Base-by-base conservation (phyloP, 2,329 filamentous ascomycete genomes). In the Fusarium xylarioides region DNA sequence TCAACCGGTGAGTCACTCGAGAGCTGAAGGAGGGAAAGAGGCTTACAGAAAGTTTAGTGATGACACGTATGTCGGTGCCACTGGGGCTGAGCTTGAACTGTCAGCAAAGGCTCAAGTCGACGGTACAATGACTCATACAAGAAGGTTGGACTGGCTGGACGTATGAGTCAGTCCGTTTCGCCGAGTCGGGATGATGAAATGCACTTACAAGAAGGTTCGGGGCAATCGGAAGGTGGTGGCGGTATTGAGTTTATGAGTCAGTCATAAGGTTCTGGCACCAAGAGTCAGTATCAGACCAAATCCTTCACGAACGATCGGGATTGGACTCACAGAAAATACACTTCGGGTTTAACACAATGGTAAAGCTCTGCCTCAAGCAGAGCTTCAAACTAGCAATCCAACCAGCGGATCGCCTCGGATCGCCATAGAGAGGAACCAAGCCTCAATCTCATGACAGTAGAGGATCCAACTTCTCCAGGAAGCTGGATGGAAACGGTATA, bases 251-350 rank as follows among this genome's bases (percentile, higher is more conserved):
- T 46, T 28, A 46, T 46, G 44, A 28, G 26, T 46, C 44, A 46
- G 0, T 28, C 12, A 21, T 8, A 28, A 21, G 18, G 26, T 21
- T 46, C 43, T 46, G 2, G 11, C 26, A 0, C 1, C 12, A 28
- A 28, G 23, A 28, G 43, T 46, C 23, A 28, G 43, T 8, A 19
- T 46, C 43, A 7, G 18, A 14, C 0, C 1, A 46, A 28, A 19
- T 11, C 18, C 0, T 46, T 18, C 15, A 26, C 0, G 7, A 44
- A 8, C 16, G 18, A 26, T 1, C 23, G 1, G 16, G 2, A 19
- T 4, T 44, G 11, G 23, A 44, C 23, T 23, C n/a, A 44, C 42
- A 44, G 42, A 26, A 44, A 44, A 44, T 44, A 44, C 42, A 44
- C 42, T 44, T 44, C 42, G 4, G 3, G 1, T 26, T 44, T 44